Conservation (phyloP, 2,329 filamentous ascomycete species). For the Pseudogymnoascus sp. region DNA sequence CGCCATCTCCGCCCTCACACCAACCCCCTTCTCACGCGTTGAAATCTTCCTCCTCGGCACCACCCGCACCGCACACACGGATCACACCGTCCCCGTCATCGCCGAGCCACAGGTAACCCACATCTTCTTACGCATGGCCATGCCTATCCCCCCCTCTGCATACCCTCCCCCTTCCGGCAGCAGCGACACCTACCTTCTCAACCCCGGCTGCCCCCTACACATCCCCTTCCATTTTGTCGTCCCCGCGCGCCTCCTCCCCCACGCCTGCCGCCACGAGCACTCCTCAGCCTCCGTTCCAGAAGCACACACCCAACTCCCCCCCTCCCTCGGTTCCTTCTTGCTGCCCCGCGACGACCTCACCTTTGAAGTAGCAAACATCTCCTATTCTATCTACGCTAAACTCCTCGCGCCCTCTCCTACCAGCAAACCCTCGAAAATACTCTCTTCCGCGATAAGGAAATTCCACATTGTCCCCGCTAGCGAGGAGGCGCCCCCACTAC, state of each 20-base stretch:
- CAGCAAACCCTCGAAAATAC: neutral
- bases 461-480: constrained; percentile 27
- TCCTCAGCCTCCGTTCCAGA: constrained; percentile 21
- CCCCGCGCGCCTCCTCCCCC: constrained; percentile 28
- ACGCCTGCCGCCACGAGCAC: constrained; percentile 25
- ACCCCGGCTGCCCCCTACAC: constrained; percentile 26
- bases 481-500: constrained; percentile 28
- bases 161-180: constrained; percentile 22
- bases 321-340: constrained; percentile 24
- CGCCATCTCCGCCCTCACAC: neutral
- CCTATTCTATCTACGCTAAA: constrained; percentile 27
- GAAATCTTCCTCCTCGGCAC: neutral
- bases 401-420: constrained; percentile 18
- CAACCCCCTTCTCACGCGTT: neutral
- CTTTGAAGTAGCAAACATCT: constrained; percentile 27
- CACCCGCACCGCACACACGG: neutral
- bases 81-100: neutral
- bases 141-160: constrained; percentile 24
- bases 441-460: constrained; percentile 16
- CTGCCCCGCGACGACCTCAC: constrained; percentile 27
- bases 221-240: constrained; percentile 32
- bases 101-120: constrained; percentile 17
- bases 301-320: constrained; percentile 29
- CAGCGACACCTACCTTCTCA: neutral
- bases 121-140: constrained; percentile 29